Evolutionary conservation across 78 protist species (phyloP).

Genomic region (Cavenderia fasciculata): DNA sequence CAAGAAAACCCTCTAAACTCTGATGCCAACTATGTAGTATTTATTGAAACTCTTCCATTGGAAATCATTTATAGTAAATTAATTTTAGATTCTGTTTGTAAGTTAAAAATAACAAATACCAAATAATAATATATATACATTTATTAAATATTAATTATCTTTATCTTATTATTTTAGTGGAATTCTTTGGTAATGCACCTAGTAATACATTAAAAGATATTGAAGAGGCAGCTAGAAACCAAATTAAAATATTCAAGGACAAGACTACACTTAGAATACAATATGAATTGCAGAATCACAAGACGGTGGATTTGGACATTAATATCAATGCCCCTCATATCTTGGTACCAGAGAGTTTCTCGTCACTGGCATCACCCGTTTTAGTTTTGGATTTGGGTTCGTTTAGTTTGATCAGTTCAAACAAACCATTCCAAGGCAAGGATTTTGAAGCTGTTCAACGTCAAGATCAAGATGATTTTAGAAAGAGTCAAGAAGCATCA

Average conservation of each 20-base stretch:
- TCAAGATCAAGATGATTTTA: too few relatives aligned
- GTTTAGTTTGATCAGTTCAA: slow-evolving; percentile 31
- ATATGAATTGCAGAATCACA: slow-evolving; percentile 67
- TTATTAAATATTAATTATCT: too few relatives aligned
- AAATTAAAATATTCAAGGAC: slow-evolving; percentile 69
- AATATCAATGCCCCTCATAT: slow-evolving; percentile 67
- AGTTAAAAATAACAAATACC: background rate
- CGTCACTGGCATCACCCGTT: slow-evolving; percentile 19
- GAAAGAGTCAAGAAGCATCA: too few relatives aligned
- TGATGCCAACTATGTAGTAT: slow-evolving; percentile 39
- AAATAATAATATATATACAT: background rate
- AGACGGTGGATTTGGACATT: slow-evolving; percentile 68
- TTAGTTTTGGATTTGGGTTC: slow-evolving; percentile 71
- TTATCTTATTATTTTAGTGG: background rate
- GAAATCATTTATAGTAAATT: slow-evolving; percentile 57
- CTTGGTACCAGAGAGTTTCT: slow-evolving; percentile 46
- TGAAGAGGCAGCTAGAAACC: slow-evolving; percentile 76
- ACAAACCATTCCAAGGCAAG: slow-evolving; percentile 12
- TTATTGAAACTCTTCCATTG: slow-evolving; percentile 56
- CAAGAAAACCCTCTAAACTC: slow-evolving; percentile 66
- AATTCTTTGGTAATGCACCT: slow-evolving; percentile 75
- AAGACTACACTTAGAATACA: slow-evolving; percentile 62
- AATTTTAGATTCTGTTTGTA: slow-evolving; percentile 40
- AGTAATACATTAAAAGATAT: slow-evolving; percentile 56
- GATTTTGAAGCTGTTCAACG: too few relatives aligned